Percentiles rank a stretch among this genome's conserved stretches.
Evolutionary conservation across 306 rosid genomes (phyloP).

Genomic region (Sicyos baderoa): DNA sequence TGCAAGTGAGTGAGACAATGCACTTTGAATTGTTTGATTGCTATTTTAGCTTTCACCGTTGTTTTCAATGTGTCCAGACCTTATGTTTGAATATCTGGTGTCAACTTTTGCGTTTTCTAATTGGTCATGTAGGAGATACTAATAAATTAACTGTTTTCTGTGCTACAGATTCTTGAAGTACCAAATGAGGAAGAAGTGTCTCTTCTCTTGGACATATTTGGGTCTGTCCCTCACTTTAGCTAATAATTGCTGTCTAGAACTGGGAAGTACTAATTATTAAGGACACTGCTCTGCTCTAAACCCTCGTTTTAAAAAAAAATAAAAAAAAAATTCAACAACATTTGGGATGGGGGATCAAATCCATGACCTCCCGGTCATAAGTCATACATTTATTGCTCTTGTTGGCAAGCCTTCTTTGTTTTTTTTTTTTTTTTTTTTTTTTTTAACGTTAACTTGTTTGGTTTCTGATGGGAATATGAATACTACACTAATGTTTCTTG

Average conservation of each 20-base stretch:
- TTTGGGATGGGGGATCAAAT: too few relatives aligned
- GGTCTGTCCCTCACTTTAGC: constrained; percentile 47
- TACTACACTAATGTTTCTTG: not conserved
- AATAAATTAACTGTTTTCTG: constrained; percentile 52
- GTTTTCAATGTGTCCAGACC: not conserved
- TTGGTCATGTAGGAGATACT: constrained; percentile 40
- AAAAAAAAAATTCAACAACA: too few relatives aligned
- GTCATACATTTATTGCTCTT: too few relatives aligned
- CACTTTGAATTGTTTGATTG: not conserved
- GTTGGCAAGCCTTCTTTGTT: not conserved
- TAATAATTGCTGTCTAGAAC: constrained; percentile 20
- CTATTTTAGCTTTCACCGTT: not conserved
- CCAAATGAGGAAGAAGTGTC: constrained; percentile 91
- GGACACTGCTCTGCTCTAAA: not conserved
- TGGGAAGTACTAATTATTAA: constrained; percentile 13
- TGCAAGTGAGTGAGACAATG: constrained; percentile 3
- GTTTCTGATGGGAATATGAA: constrained; percentile 4
- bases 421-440: constrained; percentile 1
- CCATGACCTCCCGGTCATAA: too few relatives aligned
- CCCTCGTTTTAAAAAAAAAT: too few relatives aligned
- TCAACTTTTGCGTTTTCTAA: not conserved
- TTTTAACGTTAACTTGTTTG: not conserved
- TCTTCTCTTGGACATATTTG: constrained; percentile 85
- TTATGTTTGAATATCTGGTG: constrained; percentile 38
- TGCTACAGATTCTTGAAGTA: constrained; percentile 87